Conservation (phyloP, 768 basidiomycete species). For the Auricularia auricula-judae region DNA sequence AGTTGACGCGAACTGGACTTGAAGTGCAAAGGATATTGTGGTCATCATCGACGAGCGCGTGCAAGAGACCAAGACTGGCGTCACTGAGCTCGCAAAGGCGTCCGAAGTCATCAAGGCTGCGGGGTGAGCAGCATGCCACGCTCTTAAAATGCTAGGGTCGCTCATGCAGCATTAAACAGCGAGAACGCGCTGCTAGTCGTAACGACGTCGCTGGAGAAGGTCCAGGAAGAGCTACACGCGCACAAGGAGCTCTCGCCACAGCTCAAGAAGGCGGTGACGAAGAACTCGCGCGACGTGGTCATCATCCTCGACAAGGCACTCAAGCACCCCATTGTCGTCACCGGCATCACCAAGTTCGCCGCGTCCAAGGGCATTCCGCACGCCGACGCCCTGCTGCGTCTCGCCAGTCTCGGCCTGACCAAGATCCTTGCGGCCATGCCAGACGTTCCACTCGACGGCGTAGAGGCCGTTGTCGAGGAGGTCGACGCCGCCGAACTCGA, state of each 20-base stretch:
- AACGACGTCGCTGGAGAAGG: slow-evolving; percentile 9
- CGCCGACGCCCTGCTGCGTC: slow-evolving; percentile 9
- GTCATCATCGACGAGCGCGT: slow-evolving; percentile 7
- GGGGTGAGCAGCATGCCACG: slow-evolving; percentile 2
- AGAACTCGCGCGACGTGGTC: slow-evolving; percentile 10
- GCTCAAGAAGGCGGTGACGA: slow-evolving; percentile 4
- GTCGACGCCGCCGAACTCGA: slow-evolving; percentile 10
- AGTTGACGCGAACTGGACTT: background rate
- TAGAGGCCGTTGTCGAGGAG: slow-evolving; percentile 6
- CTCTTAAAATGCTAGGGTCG: no score
- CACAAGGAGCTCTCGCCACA: slow-evolving; percentile 1
- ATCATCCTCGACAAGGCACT: slow-evolving; percentile 12
- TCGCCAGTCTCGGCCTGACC: slow-evolving; percentile 7
- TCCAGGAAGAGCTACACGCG: slow-evolving; percentile 2
- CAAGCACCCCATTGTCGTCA: slow-evolving; percentile 12
- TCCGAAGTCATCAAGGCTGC: slow-evolving; percentile 12
- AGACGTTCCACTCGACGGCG: slow-evolving; percentile 1
- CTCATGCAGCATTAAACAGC: background rate
- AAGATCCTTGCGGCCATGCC: slow-evolving; percentile 10
- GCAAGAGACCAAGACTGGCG: slow-evolving; percentile 9
- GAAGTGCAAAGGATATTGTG: slow-evolving; percentile 6
- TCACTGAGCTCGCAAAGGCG: slow-evolving; percentile 5
- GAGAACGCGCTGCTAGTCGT: slow-evolving; percentile 12
- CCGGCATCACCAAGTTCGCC: slow-evolving; percentile 11
- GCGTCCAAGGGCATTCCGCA: slow-evolving; percentile 10